Base-by-base conservation (phyloP, 352 stramenopile species). In the Blastocystis sp. region DNA sequence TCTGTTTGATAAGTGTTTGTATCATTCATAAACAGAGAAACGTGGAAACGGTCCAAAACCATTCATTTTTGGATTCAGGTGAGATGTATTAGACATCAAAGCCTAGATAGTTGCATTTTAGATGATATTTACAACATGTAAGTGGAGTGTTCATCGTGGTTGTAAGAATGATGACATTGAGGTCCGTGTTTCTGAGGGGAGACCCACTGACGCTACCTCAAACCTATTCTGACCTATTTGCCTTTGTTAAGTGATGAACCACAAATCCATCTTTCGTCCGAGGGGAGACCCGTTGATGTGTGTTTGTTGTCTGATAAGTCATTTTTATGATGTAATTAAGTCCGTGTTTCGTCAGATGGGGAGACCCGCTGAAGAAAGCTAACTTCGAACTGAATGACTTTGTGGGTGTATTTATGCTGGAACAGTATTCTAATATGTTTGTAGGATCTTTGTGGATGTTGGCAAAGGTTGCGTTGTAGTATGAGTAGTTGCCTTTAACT, bases 131-230 rank as follows among this genome's bases (percentile, higher is more conserved):
- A 3, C 54, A 32, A 61, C 54, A 32, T 14, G 54, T 61, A 61
- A 61, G 54, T 61, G 12, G 14, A 46, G 24, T 29, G 9, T 69
- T 6, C n/a, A 5, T 29, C 16, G 24, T 46, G 19, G 24, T 35
- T 19, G 14, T 35, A 69, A 46, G 59, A 43, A 39, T 69, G 69
- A 80, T 80, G 69, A 80, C 29, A 80, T 58, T 63, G 39, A 80
- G 69, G 69, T 80, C 69, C 69, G 69, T 80, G 69, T 80, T 80
- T 80, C 69, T 63, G 69, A 80, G 69, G 32, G 69, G 69, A 80
- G 39, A 80, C 69, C 32, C 69, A 19, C 46, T 80, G 69, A 80
- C 32, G 69, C 52, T 51, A 61, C 67, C 63, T 80, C 19, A 29
- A 80, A 58, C 67, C 46, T 63, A 58, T 63, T 80, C 67, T 80